Percentiles rank a stretch among this genome's conserved stretches.
Conservation (phyloP, 345 rosid species). For the Salix exigua region DNA sequence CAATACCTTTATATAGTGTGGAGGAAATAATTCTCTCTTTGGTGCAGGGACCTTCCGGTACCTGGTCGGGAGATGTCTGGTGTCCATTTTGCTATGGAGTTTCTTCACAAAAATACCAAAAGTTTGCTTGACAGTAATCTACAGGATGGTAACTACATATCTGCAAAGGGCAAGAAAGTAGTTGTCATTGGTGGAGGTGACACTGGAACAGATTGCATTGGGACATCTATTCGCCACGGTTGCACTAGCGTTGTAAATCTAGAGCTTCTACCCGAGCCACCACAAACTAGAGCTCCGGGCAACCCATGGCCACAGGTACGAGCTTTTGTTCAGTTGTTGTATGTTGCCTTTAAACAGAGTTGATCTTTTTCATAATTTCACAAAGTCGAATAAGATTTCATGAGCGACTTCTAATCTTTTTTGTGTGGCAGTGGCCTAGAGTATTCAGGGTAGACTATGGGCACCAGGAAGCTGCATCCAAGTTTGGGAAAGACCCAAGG, state of each 20-base stretch:
- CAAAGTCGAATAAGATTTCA: not conserved
- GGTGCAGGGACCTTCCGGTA: slow-evolving; percentile 92
- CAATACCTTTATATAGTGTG: not conserved
- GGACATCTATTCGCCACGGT: slow-evolving; percentile 95
- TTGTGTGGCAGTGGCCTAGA: slow-evolving; percentile 83
- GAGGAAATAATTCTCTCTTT: slow-evolving; percentile 6
- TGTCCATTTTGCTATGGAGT: slow-evolving; percentile 94
- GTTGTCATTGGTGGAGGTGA: slow-evolving; percentile 99
- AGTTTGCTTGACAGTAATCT: slow-evolving; percentile 93
- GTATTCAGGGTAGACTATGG: slow-evolving; percentile 92
- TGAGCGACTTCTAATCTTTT: not conserved
- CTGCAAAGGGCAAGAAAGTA: slow-evolving; percentile 89
- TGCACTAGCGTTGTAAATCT: slow-evolving; percentile 70
- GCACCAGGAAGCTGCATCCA: slow-evolving; percentile 83
- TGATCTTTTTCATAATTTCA: not conserved
- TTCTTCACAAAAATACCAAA: slow-evolving; percentile 92
- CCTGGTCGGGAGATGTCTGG: slow-evolving; percentile 91
- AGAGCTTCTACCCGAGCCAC: slow-evolving; percentile 96
- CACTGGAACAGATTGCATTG: slow-evolving; percentile 97
- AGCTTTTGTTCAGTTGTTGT: not conserved
- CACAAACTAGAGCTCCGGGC: slow-evolving; percentile 77
- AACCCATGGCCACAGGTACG: slow-evolving; percentile 99
- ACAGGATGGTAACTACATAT: slow-evolving; percentile 75
- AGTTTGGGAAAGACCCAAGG: slow-evolving; percentile 92
- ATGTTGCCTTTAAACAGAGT: not conserved